These are phyloP conservation scores for Bonia amplexicaulis DNA, from an alignment of 176 grass and related monocot genomes.

Conservation along the genomic window DNA sequence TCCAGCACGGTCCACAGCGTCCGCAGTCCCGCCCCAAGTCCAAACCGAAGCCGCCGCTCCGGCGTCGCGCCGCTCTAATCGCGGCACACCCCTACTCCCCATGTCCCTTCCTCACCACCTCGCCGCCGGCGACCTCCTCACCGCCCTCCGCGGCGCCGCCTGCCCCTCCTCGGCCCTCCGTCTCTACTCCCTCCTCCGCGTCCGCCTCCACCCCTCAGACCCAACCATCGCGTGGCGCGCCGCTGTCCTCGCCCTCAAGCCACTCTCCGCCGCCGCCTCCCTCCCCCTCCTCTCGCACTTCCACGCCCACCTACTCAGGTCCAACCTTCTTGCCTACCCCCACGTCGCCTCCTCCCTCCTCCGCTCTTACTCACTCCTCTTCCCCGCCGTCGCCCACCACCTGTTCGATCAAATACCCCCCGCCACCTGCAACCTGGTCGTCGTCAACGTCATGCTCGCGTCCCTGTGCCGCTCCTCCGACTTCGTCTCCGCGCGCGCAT, in stretches of 20 bases:
- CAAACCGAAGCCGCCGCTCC: neutral
- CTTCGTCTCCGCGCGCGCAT: conserved; percentile 15
- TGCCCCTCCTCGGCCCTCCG: conserved; percentile 8
- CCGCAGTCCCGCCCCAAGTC: neutral
- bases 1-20: neutral
- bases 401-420: conserved; percentile 56
- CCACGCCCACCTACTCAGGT: conserved; percentile 46
- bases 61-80: neutral
- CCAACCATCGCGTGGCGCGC: conserved; percentile 4
- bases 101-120: conserved; percentile 13
- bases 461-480: conserved; percentile 35
- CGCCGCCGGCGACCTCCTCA: conserved; percentile 26
- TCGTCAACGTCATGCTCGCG: conserved; percentile 47
- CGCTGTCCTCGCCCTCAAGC: conserved; percentile 45
- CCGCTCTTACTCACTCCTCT: neutral
- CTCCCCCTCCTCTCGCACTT: conserved; percentile 34
- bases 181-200: conserved; percentile 24
- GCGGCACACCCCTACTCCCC: neutral
- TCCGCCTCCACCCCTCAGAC: neutral
- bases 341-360: conserved; percentile 34
- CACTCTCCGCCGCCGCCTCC: conserved; percentile 20
- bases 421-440: conserved; percentile 31
- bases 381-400: neutral
- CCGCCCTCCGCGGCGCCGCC: neutral
- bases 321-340: conserved; percentile 39